These are phyloP conservation scores for Ceratocystis colombiana DNA, from an alignment of 2,329 filamentous ascomycete species.

Conservation along the genomic window DNA sequence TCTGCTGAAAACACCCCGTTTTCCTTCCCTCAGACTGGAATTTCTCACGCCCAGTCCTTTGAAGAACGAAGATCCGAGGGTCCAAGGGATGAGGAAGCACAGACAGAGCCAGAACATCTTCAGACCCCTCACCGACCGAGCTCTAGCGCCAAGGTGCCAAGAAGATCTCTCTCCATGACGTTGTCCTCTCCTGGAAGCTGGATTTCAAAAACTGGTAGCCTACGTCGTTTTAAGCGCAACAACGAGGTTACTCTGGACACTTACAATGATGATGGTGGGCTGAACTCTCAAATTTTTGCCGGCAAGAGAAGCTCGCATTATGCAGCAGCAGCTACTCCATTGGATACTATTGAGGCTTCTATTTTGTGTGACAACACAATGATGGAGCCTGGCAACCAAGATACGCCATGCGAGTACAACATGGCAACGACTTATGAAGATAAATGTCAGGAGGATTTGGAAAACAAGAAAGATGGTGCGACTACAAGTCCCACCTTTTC, in stretches of 20 bases:
- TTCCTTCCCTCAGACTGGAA: not conserved
- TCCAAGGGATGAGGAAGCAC: not conserved
- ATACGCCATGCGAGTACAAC: constrained; percentile 13
- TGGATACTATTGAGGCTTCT: constrained; percentile 25
- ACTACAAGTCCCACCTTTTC: constrained; percentile 2
- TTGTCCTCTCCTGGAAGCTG: constrained; percentile 48
- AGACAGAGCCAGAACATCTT: not conserved
- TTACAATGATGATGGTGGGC: not conserved
- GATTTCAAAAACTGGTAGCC: constrained; percentile 47
- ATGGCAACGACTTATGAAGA: constrained; percentile 10
- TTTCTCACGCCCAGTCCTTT: not conserved
- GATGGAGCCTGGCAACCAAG: constrained; percentile 17
- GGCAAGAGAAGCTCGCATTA: constrained; percentile 20
- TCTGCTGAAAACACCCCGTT: not conserved
- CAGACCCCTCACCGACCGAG: constrained; percentile 1
- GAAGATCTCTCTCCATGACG: constrained; percentile 49
- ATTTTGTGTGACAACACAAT: constrained; percentile 23
- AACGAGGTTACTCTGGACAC: constrained; percentile 18
- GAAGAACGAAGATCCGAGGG: not conserved
- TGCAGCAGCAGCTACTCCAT: constrained; percentile 18
- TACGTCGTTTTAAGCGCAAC: constrained; percentile 44
- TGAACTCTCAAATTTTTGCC: not conserved
- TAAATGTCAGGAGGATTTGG: constrained; percentile 1
- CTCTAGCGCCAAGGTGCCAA: constrained; percentile 3
- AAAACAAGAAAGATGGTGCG: not conserved